Evolutionary conservation across 257 asterid genomes (phyloP).

Genomic region (Leptodermis oblonga): DNA sequence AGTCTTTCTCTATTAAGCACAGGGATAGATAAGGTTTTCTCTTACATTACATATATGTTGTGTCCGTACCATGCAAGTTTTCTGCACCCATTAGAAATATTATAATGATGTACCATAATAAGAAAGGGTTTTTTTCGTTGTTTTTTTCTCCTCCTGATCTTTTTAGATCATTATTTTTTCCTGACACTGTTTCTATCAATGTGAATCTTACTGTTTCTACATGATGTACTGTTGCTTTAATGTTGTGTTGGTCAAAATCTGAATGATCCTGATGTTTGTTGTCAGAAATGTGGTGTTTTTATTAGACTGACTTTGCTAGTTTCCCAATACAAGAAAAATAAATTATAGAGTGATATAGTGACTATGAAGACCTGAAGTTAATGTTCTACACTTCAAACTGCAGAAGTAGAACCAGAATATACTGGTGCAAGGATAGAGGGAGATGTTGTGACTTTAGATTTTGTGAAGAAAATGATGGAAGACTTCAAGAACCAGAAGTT

Average conservation of each 20-base stretch:
- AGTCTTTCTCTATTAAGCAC: not conserved
- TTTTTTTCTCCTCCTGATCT: not conserved
- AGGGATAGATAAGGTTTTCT: not conserved
- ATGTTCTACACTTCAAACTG: slow-evolving; percentile 29
- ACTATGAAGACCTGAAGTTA: not conserved
- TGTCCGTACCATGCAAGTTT: not conserved
- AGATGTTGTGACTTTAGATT: slow-evolving; percentile 80
- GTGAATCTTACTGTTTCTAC: not conserved
- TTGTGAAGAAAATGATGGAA: slow-evolving; percentile 89
- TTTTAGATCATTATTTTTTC: not conserved
- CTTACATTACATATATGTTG: not conserved
- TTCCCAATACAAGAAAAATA: not conserved
- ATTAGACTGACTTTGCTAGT: not conserved
- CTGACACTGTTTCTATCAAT: not conserved
- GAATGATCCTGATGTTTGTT: not conserved
- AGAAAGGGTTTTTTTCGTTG: not conserved
- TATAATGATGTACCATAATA: not conserved
- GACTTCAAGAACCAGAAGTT: slow-evolving; percentile 89
- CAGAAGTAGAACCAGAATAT: slow-evolving; percentile 93
- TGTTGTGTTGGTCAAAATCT: not conserved
- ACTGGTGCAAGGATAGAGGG: slow-evolving; percentile 93
- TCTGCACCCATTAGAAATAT: not conserved
- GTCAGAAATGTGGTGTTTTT: not conserved
- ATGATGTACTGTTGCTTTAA: not conserved
- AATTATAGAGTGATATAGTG: not conserved